These are phyloP conservation scores for Colletotrichum coccodes DNA, from an alignment of 2,329 filamentous ascomycete species.

Conservation along the genomic window DNA sequence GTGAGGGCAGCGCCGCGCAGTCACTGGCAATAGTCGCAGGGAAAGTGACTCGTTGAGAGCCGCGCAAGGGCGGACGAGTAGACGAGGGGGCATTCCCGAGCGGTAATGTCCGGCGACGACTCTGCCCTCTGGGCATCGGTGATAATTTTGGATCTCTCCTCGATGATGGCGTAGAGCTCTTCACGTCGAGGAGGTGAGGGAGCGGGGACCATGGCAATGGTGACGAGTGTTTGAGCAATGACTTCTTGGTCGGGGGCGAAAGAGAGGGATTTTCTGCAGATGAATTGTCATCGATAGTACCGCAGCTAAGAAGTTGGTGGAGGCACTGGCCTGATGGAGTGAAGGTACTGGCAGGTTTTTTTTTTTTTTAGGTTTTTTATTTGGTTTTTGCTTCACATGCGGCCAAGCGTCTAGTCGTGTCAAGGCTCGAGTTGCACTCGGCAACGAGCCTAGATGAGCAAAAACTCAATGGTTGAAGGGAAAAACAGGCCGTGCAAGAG, in stretches of 20 bases:
- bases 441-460: constrained; percentile 9
- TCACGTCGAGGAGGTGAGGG: neutral
- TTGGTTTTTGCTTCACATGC: neutral
- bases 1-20: neutral
- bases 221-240: constrained; percentile 1
- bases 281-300: neutral
- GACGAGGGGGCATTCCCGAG: neutral
- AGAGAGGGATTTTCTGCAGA: constrained; percentile 15
- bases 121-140: neutral
- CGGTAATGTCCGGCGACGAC: constrained; percentile 10
- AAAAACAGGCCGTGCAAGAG: neutral
- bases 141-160: constrained; percentile 1
- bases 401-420: neutral
- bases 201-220: neutral
- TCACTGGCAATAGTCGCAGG: neutral
- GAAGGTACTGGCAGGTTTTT: neutral
- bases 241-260: neutral
- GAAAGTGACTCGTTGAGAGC: constrained; percentile 24
- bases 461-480: neutral
- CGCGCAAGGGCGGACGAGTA: neutral
- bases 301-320: constrained; percentile 1
- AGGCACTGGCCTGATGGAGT: neutral
- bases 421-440: constrained; percentile 3
- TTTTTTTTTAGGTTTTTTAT: neutral
- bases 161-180: neutral